Percentiles rank a stretch among this genome's conserved stretches.
phyloP scores from a whole-genome alignment of 2,329 filamentous ascomycete genomes.

The Alternaria metachromatica region DNA sequence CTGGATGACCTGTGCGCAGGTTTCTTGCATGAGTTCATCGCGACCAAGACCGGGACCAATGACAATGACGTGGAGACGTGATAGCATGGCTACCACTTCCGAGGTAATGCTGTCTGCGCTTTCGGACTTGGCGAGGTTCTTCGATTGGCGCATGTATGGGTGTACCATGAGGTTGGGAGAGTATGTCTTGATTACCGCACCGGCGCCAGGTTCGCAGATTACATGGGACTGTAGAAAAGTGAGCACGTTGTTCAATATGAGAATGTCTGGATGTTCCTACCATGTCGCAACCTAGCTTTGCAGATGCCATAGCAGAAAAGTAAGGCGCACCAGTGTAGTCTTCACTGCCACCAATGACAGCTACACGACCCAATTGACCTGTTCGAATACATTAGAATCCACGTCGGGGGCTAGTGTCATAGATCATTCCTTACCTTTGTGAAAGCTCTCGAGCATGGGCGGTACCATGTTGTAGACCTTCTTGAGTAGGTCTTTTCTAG shows the following conservation, averaged over 20 bases:
- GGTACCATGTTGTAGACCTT: conserved; percentile 91
- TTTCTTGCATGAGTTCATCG: conserved; percentile 88
- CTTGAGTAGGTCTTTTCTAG: conserved; percentile 75
- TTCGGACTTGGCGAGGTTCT: conserved; percentile 62
- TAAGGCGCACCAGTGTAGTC: conserved; percentile 98
- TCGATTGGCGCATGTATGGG: conserved; percentile 85
- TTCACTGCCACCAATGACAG: conserved; percentile 91
- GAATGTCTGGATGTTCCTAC: conserved; percentile 57
- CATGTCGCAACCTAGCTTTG: conserved; percentile 88
- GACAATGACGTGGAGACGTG: conserved; percentile 88
- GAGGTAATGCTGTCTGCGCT: conserved; percentile 68
- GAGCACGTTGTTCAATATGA: conserved; percentile 15
- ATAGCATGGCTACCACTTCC: conserved; percentile 78
- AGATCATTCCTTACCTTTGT: conserved; percentile 73
- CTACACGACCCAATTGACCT: conserved; percentile 92
- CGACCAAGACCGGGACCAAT: conserved; percentile 91
- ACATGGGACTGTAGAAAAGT: conserved; percentile 73
- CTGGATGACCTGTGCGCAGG: conserved; percentile 77
- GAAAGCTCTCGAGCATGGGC: conserved; percentile 92
- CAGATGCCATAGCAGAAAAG: conserved; percentile 97
- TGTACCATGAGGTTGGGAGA: conserved; percentile 99
- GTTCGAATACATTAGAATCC: conserved; percentile 20
- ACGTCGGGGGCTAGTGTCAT: not conserved
- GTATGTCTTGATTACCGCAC: conserved; percentile 90
- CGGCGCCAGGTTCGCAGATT: conserved; percentile 91